Evolutionary conservation across 2,329 filamentous ascomycete genomes (phyloP), one percentile per base, ranked within the genome.

Genomic region (Calonectria pseudoturangicola): DNA sequence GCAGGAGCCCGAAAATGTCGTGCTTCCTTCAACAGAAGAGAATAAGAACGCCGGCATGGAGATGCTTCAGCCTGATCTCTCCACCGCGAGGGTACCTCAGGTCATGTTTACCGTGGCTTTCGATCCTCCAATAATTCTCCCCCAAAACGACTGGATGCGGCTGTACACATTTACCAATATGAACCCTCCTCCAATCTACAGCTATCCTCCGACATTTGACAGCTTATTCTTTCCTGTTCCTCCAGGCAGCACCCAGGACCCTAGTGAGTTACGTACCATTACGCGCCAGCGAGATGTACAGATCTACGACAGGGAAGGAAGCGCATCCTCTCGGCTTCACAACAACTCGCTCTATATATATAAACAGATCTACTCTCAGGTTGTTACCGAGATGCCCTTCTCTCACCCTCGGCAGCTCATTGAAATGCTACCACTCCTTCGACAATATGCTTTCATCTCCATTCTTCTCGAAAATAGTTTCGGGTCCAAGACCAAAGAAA

Each of bases 331-430:
- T 8, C 86, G 83, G 51, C 82, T 76, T 3, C 89, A 92, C 77
- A 82, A 84, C 15, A 94, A 93, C 79, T 91, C 89, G 0, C 86
- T 97, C 1, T 91, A 91, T 74, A 90, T 95, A 21, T 91, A 93
- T 68, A 95, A 94, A 82, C 90, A 91, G 2, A 93, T 95, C 10
- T 95, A 93, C 76, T 93, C 92, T 0, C 89, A 92, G 69, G 87
- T 88, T 3, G 82, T 97, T 10, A 89, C 89, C 1, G 91, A 93
- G 68, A 86, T 97, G 39, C 92, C 94, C 0, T 96, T 97, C 79
- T 91, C 91, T 2, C 95, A 97, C 79, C 95, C 95, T 0, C 90
- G 92, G 63, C 94, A 97, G 80, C 85, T 97, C 4, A 86, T 96
- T 8, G 88, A 90, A 66, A 91, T 96, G 80, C 87, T 97, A n/a